Conservation (phyloP, 169 alveolate genomes). For the Plasmodium sp. region DNA sequence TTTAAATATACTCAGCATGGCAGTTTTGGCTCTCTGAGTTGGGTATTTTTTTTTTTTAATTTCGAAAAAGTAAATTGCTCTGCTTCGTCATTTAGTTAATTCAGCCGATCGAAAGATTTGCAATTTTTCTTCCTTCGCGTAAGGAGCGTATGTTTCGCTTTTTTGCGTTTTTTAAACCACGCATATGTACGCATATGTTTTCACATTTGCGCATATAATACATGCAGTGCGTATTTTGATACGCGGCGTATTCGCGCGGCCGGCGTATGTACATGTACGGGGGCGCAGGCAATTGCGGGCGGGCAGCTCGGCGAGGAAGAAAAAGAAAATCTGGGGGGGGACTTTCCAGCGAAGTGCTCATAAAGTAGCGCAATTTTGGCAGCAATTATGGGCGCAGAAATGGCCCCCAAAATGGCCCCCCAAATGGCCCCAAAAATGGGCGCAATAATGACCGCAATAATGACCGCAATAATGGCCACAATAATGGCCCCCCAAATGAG, state of each 20-base stretch:
- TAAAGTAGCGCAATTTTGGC: not conserved
- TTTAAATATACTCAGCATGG: not conserved
- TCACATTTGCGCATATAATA: not conserved
- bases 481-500: too few relatives aligned
- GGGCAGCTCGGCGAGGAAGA: not conserved
- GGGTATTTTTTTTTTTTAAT: not conserved
- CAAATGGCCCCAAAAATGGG: too few relatives aligned
- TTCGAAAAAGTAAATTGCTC: not conserved
- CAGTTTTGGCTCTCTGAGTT: not conserved
- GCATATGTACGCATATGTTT: not conserved
- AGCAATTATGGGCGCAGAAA: too few relatives aligned
- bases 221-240: not conserved
- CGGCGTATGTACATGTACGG: not conserved
- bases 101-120: not conserved
- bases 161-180: not conserved
- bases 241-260: not conserved
- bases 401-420: too few relatives aligned
- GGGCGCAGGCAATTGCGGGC: not conserved
- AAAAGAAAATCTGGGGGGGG: not conserved
- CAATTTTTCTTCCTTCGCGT: not conserved
- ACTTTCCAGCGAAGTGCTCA: not conserved
- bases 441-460: too few relatives aligned
- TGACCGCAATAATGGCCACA: too few relatives aligned
- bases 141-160: not conserved
- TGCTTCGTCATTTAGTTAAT: not conserved